phyloP scores from a whole-genome alignment of 192 early-diverging fungal genomes.

The Funneliformis geosporum region DNA sequence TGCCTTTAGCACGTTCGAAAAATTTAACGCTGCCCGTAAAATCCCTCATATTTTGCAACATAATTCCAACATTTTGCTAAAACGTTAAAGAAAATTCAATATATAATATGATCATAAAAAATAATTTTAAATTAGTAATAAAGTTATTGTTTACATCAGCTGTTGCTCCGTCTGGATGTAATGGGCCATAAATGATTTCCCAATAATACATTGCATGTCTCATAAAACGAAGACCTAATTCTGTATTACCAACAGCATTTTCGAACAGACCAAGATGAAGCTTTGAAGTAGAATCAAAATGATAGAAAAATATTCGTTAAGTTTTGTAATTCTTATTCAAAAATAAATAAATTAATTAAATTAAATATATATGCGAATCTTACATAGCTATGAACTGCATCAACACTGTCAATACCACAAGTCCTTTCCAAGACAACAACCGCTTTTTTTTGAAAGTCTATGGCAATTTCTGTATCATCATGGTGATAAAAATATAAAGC shows the following conservation, averaged over 20 bases:
- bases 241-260: conserved; percentile 71
- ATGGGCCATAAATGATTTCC: conserved; percentile 72
- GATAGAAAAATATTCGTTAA: neutral
- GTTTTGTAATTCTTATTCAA: neutral
- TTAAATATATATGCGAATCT: conserved; percentile 1
- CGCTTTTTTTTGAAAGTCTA: conserved; percentile 77
- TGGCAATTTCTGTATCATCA: conserved; percentile 60
- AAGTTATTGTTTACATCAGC: conserved; percentile 59
- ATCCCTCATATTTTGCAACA: conserved; percentile 71
- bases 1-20: conserved; percentile 69
- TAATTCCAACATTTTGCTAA: conserved; percentile 69
- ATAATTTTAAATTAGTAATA: conserved; percentile 37
- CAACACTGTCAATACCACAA: conserved; percentile 80
- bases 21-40: conserved; percentile 64
- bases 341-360: conserved; percentile 2
- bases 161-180: conserved; percentile 86
- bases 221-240: conserved; percentile 75
- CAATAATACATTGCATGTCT: conserved; percentile 81
- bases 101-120: neutral
- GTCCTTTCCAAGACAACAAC: conserved; percentile 85
- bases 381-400: conserved; percentile 89
- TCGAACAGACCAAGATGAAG: conserved; percentile 91
- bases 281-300: conserved; percentile 34
- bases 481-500: conserved; percentile 81
- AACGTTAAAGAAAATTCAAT: conserved; percentile 28